These are phyloP conservation scores for Solanum medicagineum DNA, from an alignment of 257 asterid species.

Conservation along the genomic window DNA sequence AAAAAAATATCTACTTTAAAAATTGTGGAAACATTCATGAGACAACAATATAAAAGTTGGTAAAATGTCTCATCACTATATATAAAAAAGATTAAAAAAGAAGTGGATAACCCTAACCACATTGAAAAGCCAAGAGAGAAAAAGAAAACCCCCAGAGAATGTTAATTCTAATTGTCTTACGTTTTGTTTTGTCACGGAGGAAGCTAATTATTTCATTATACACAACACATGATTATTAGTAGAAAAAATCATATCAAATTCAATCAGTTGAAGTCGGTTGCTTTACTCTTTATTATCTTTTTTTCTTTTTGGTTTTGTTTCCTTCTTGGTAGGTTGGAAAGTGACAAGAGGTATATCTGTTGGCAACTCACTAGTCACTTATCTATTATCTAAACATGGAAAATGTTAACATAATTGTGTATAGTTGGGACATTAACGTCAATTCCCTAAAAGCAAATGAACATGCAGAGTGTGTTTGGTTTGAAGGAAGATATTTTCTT, in stretches of 20 bases:
- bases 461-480: not conserved
- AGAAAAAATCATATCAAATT: not conserved
- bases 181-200: not conserved
- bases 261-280: not conserved
- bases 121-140: not conserved
- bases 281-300: not conserved
- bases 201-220: not conserved
- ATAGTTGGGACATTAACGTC: not conserved
- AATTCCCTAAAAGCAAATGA: not conserved
- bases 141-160: not conserved
- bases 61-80: not conserved
- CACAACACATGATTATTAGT: not conserved
- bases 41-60: constrained; percentile 20
- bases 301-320: not conserved
- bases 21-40: not conserved
- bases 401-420: not conserved
- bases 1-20: not conserved
- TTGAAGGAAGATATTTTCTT: not conserved
- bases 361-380: not conserved
- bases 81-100: not conserved
- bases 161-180: not conserved
- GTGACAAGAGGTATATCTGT: not conserved
- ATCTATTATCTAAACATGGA: not conserved
- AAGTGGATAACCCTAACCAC: not conserved
- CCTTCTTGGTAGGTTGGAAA: not conserved